Conservation (phyloP, 2,329 filamentous ascomycete species). For the Arthrocladium fulminans region DNA sequence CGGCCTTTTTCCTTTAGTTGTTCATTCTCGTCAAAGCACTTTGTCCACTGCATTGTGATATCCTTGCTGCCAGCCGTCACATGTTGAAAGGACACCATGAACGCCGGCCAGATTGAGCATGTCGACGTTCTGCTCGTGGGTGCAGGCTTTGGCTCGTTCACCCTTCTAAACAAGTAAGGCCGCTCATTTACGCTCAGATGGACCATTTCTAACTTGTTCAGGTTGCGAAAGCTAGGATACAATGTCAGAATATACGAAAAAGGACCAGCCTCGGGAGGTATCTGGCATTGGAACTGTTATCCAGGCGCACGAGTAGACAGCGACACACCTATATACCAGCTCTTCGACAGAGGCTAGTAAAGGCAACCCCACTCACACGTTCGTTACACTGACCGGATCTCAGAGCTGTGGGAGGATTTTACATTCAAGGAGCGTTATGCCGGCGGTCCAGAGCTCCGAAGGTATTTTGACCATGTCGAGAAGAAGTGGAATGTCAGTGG, state of each 20-base stretch:
- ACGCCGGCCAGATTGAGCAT: slow-evolving; percentile 12
- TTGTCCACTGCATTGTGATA: not conserved
- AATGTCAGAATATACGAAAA: slow-evolving; percentile 45
- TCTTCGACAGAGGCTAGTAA: slow-evolving; percentile 13
- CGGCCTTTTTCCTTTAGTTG: not conserved
- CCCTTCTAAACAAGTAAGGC: slow-evolving; percentile 34
- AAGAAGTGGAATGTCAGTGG: slow-evolving; percentile 32
- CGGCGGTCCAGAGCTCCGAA: slow-evolving; percentile 29
- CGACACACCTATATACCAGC: slow-evolving; percentile 17
- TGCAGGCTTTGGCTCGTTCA: slow-evolving; percentile 37
- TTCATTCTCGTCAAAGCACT: not conserved
- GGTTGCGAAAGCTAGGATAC: slow-evolving; percentile 42
- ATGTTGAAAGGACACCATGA: slow-evolving; percentile 10
- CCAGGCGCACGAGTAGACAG: slow-evolving; percentile 41
- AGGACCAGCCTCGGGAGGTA: slow-evolving; percentile 35
- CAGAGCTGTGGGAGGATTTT: slow-evolving; percentile 38
- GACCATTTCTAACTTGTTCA: slow-evolving; percentile 23
- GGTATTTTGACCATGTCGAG: slow-evolving; percentile 36
- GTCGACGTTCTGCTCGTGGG: slow-evolving; percentile 27
- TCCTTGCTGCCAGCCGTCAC: not conserved
- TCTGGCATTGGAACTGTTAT: slow-evolving; percentile 32
- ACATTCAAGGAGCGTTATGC: slow-evolving; percentile 35
- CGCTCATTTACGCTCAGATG: not conserved
- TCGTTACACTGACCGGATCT: slow-evolving; percentile 29
- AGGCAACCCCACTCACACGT: slow-evolving; percentile 24